These are phyloP conservation scores for Thielaviopsis populi DNA, from an alignment of 2,329 filamentous ascomycete species.

Conservation along the genomic window DNA sequence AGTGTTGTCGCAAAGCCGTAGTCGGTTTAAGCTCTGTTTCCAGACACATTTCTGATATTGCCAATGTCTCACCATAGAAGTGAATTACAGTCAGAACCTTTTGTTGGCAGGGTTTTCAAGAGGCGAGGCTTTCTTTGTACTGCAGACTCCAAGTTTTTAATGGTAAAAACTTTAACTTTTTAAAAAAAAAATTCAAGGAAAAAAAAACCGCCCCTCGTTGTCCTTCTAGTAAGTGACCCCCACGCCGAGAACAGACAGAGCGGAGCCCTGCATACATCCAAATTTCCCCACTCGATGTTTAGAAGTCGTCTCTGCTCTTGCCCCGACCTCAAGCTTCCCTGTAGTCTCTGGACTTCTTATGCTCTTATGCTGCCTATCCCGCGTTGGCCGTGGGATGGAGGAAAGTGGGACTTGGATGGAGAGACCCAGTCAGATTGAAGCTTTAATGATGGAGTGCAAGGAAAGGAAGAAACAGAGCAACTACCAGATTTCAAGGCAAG, in stretches of 20 bases:
- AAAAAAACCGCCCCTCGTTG: neutral
- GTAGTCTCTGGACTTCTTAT: too few species aligned
- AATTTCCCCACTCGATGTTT: neutral
- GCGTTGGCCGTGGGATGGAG: neutral
- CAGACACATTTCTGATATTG: slow-evolving; percentile 4
- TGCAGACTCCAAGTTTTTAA: neutral
- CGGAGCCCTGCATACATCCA: too few species aligned
- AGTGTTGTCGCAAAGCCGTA: neutral
- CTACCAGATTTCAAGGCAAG: neutral
- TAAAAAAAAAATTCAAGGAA: neutral
- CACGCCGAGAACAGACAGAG: neutral
- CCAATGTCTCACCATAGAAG: slow-evolving; percentile 2
- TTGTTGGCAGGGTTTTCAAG: neutral
- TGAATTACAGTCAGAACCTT: neutral
- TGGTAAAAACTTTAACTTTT: neutral
- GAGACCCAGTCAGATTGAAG: neutral
- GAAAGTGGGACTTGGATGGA: neutral
- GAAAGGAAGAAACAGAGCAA: neutral
- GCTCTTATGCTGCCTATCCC: neutral
- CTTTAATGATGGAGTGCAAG: too few species aligned
- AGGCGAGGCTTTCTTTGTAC: neutral
- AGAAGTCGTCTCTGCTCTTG: neutral
- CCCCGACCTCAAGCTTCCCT: too few species aligned
- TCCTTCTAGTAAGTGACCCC: neutral
- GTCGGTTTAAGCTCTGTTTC: slow-evolving; percentile 8